Evolutionary conservation across 1,139 yeast species (phyloP), one percentile per base, ranked within the genome.

Genomic region (Zygosaccharomyces pseudobailii): DNA sequence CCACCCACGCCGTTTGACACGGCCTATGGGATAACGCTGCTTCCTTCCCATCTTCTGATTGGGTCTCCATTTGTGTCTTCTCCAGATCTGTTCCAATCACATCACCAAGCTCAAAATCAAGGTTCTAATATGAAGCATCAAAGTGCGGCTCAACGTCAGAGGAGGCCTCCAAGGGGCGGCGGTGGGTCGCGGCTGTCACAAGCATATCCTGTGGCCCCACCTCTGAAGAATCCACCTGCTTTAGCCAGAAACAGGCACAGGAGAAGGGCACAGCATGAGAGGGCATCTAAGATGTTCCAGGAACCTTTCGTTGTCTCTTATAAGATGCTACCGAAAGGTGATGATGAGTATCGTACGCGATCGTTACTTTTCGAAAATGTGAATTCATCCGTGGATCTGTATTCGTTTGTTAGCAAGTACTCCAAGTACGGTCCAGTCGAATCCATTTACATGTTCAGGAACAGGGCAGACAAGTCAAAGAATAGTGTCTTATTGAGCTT

Each of bases 21-120:
- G 48, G 65, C 73, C 5, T 79, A 77, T 57, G 78, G 82, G 7
- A 75, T 83, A 10, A 78, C 85, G 17, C 73, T 84, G 73, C 68
- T 85, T 34, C 92, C 92, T 1, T 75, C 87, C 23, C 87, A 83
- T 58, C 67, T 85, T 46, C 68, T 85, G 44, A 69, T 82, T 54
- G 79, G 80, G 20, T 81, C 90, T 0, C 92, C 92, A 0, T 84
- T 78, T 59, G 74, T 78, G 41, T 78, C 76, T n/a, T 63, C 72
- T 1, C 71, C 71, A 24, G 65, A 67, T 24, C 67, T 65, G n/a
- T 49, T 46, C 37, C 52, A 49, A 33, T 58, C 55, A 19, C 55
- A 53, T 20, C 58, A 62, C 3, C 52, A 52, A 19, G 58, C 52
- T 30, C 51, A 41, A 40, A 33, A 40, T 22, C 46, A 13, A 24